Conservation (phyloP, 192 early-diverging fungal species). For the Lobosporangium transversale region DNA sequence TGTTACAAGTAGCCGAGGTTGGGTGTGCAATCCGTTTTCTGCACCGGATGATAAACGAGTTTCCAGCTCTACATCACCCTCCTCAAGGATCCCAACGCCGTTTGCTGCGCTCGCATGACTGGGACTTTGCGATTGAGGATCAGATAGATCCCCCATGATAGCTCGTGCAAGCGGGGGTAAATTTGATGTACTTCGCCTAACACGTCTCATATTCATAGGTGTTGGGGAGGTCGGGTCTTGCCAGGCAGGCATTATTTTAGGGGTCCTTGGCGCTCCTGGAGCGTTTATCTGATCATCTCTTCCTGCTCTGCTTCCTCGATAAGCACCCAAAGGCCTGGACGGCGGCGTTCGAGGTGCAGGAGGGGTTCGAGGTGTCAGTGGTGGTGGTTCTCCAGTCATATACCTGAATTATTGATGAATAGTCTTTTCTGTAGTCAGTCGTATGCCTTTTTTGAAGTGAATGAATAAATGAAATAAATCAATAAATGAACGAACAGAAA, state of each 20-base stretch:
- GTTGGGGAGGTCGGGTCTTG: conserved; percentile 14
- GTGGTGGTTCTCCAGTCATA: not conserved
- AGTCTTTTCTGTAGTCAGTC: not conserved
- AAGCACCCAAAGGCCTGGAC: not conserved
- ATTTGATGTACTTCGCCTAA: not conserved
- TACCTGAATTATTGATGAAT: not conserved
- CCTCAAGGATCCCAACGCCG: conserved; percentile 6
- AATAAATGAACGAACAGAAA: too few species aligned
- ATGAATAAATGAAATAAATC: too few species aligned
- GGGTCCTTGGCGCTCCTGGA: conserved; percentile 6
- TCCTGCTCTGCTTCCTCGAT: not conserved
- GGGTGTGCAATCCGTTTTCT: not conserved
- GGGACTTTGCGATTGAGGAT: not conserved
- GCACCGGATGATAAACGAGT: not conserved
- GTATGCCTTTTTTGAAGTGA: too few species aligned
- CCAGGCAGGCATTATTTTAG: not conserved
- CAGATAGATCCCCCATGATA: not conserved
- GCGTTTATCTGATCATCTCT: not conserved
- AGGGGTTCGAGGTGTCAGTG: conserved; percentile 5
- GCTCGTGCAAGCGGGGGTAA: not conserved
- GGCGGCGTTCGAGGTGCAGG: conserved; percentile 4
- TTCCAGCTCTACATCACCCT: not conserved
- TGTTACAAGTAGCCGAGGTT: conserved; percentile 7
- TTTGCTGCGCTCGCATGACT: not conserved
- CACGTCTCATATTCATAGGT: conserved; percentile 5